Percentiles rank a stretch among this genome's conserved stretches.
Conservation (phyloP, 345 rosid genomes). For the Excoecaria agallocha region DNA sequence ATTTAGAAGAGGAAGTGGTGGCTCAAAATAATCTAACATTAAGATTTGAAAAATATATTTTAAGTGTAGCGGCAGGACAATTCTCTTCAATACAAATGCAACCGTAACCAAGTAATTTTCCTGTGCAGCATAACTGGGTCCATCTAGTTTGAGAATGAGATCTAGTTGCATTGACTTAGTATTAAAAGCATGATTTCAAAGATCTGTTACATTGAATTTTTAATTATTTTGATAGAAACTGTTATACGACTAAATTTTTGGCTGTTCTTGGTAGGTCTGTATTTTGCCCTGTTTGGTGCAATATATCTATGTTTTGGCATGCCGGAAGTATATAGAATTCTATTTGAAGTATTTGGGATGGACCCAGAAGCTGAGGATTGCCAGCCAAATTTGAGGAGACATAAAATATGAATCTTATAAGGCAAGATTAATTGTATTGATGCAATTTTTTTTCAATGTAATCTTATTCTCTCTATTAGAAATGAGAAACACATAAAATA, state of each 20-base stretch:
- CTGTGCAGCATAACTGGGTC: not conserved
- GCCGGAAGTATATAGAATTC: constrained; percentile 93
- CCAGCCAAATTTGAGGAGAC: constrained; percentile 87
- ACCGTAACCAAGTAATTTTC: not conserved
- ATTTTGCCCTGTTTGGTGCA: constrained; percentile 93
- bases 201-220: not conserved
- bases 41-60: not conserved
- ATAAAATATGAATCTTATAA: constrained; percentile 77
- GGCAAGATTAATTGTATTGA: constrained; percentile 36
- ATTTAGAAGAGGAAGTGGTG: not conserved
- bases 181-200: not conserved
- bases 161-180: not conserved
- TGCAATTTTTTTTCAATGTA: not conserved
- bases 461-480: not conserved
- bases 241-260: constrained; percentile 1
- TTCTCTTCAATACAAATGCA: not conserved
- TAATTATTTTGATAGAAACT: too few species aligned
- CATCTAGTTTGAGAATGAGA: not conserved
- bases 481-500: not conserved
- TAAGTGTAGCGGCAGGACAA: not conserved
- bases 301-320: constrained; percentile 89
- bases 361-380: constrained; percentile 93
- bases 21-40: not conserved
- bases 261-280: constrained; percentile 55
- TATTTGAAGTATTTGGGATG: constrained; percentile 97